Evolutionary conservation across 1,284 basidiomycete species (phyloP).

Genomic region (Amylostereum areolatum): DNA sequence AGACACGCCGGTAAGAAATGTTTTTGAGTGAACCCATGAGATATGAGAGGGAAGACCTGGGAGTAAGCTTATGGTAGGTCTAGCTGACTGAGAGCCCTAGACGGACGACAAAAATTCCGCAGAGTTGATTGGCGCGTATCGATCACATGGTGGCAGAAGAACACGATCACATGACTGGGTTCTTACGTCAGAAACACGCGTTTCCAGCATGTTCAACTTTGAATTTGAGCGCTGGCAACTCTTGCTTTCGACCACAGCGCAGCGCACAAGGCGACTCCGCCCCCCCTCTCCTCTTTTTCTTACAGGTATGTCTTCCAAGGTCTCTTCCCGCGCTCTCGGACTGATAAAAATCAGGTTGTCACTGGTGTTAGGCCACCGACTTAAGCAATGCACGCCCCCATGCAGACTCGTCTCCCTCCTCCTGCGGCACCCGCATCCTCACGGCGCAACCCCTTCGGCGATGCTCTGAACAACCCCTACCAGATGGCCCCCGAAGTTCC

Average conservation of each 20-base stretch:
- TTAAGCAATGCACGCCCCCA: slow-evolving; percentile 10
- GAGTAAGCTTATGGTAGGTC: too few relatives aligned
- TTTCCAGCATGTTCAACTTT: slow-evolving; percentile 1
- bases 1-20: too few relatives aligned
- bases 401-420: slow-evolving; percentile 9
- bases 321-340: neutral
- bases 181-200: slow-evolving; percentile 1
- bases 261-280: slow-evolving; percentile 1
- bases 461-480: slow-evolving; percentile 18
- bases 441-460: slow-evolving; percentile 27
- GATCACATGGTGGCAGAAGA: neutral
- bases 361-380: slow-evolving; percentile 16
- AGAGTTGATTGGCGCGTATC: neutral
- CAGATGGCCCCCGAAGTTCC: slow-evolving; percentile 19
- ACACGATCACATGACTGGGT: neutral
- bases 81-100: too few relatives aligned
- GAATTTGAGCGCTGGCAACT: neutral
- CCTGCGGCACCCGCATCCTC: slow-evolving; percentile 13
- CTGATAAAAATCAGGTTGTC: neutral
- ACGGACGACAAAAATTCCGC: too few relatives aligned
- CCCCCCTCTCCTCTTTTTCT: neutral
- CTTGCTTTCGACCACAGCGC: neutral
- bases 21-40: too few relatives aligned
- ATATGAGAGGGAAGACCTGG: too few relatives aligned
- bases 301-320: neutral